Percentiles rank a stretch among this genome's conserved stretches.
These are phyloP conservation scores for Phytophthora niederhauseri DNA, from an alignment of 352 stramenopile species.

Conservation along the genomic window DNA sequence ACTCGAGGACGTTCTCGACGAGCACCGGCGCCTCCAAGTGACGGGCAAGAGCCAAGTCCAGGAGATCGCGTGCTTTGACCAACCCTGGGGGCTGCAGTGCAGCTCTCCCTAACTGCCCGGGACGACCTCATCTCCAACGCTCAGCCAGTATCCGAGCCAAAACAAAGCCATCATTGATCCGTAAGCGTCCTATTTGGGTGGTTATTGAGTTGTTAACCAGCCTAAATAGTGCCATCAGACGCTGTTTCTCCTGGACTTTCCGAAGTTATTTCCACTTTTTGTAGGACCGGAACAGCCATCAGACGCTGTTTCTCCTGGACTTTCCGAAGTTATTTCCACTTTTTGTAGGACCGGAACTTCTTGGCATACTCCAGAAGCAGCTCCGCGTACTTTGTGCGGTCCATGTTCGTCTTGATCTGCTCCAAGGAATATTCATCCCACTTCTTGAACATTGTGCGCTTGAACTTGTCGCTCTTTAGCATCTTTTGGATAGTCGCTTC, in stretches of 20 bases:
- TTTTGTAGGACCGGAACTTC: background rate
- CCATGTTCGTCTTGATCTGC: background rate
- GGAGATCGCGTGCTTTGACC: background rate
- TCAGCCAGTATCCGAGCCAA: background rate
- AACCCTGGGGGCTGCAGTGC: conserved; percentile 1
- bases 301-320: background rate
- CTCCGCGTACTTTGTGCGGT: background rate
- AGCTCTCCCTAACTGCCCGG: background rate
- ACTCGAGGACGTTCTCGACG: background rate
- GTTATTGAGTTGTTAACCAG: background rate
- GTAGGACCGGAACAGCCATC: background rate
- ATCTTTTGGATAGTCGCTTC: background rate
- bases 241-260: background rate
- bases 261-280: background rate
- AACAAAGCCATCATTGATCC: background rate
- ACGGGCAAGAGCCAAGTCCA: conserved; percentile 10
- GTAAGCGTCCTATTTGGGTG: background rate
- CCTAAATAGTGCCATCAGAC: background rate
- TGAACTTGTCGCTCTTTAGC: background rate
- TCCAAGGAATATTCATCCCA: background rate
- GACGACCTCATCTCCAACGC: background rate
- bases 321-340: background rate
- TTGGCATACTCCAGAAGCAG: background rate
- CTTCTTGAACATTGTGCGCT: background rate
- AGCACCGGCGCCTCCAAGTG: conserved; percentile 9